These are phyloP conservation scores for Trichoderma harzianum DNA, from an alignment of 2,329 filamentous ascomycete species.

Conservation along the genomic window DNA sequence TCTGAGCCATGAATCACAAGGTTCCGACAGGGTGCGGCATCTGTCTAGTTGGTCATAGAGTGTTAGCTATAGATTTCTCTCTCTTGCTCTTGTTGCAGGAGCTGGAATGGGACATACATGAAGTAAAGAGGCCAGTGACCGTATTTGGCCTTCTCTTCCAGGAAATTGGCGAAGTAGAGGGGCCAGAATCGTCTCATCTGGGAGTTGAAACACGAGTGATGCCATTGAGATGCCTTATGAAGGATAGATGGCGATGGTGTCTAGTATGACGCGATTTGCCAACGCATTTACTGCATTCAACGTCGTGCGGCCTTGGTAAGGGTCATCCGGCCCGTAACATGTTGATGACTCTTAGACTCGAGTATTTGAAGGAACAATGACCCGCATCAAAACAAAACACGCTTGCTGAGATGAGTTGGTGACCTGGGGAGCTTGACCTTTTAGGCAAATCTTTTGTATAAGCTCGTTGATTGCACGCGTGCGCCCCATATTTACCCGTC, in stretches of 20 bases:
- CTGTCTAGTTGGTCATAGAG: conserved; percentile 44
- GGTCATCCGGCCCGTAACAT: background rate
- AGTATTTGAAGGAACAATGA: background rate
- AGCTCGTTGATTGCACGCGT: background rate
- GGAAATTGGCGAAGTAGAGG: conserved; percentile 49
- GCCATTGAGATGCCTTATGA: conserved; percentile 1
- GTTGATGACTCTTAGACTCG: background rate
- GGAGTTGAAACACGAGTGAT: conserved; percentile 44
- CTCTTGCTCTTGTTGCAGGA: background rate
- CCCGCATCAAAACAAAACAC: background rate
- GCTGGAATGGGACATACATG: conserved; percentile 36
- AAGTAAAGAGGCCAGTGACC: conserved; percentile 54
- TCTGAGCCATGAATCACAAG: conserved; percentile 81
- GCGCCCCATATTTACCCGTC: background rate
- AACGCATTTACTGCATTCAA: background rate
- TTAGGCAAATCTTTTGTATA: background rate
- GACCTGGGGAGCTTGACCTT: background rate
- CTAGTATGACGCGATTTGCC: background rate
- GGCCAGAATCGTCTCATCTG: conserved; percentile 48
- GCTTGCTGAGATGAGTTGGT: background rate
- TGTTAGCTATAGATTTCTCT: background rate
- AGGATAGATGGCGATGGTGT: background rate
- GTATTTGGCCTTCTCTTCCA: conserved; percentile 57
- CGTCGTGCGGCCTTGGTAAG: background rate
- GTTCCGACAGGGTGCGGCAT: conserved; percentile 66